Evolutionary conservation across 2,329 filamentous ascomycete genomes (phyloP).

Genomic region (Ascochyta koolunga): DNA sequence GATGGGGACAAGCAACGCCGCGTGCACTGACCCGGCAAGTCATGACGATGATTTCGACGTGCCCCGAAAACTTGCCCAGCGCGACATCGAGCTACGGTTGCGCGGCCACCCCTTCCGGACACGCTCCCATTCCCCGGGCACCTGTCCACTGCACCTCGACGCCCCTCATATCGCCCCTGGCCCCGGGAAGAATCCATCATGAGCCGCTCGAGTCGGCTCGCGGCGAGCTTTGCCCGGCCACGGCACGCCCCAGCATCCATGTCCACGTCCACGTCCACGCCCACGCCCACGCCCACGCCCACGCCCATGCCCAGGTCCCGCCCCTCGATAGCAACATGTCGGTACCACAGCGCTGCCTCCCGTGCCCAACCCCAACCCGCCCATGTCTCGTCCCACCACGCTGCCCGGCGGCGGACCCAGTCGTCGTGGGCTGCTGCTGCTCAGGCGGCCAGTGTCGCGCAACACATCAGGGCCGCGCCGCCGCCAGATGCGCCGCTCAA

Average conservation of each 20-base stretch:
- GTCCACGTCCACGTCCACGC: too few species aligned
- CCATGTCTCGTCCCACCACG: constrained; percentile 36
- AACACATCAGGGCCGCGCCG: constrained; percentile 72
- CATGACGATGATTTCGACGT: constrained; percentile 23
- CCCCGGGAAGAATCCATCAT: constrained; percentile 32
- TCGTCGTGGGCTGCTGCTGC: constrained; percentile 77
- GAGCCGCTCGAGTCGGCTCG: constrained; percentile 46
- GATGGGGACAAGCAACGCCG: constrained; percentile 6
- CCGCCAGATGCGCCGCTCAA: constrained; percentile 68
- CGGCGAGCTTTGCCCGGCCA: constrained; percentile 37
- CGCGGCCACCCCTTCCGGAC: constrained; percentile 11
- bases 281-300: neutral
- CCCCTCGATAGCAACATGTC: constrained; percentile 31
- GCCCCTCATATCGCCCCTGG: neutral
- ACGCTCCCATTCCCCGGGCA: constrained; percentile 13
- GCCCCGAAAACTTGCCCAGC: constrained; percentile 26
- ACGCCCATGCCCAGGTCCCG: constrained; percentile 10
- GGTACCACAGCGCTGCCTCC: constrained; percentile 17
- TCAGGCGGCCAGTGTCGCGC: constrained; percentile 61
- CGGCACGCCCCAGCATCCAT: constrained; percentile 5
- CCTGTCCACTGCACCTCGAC: constrained; percentile 34
- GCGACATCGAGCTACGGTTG: constrained; percentile 16
- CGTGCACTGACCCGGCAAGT: constrained; percentile 11
- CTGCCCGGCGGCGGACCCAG: constrained; percentile 54
- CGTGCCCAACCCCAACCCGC: constrained; percentile 14